phyloP scores from a whole-genome alignment of 768 basidiomycete genomes.

The Galerina sulciceps region DNA sequence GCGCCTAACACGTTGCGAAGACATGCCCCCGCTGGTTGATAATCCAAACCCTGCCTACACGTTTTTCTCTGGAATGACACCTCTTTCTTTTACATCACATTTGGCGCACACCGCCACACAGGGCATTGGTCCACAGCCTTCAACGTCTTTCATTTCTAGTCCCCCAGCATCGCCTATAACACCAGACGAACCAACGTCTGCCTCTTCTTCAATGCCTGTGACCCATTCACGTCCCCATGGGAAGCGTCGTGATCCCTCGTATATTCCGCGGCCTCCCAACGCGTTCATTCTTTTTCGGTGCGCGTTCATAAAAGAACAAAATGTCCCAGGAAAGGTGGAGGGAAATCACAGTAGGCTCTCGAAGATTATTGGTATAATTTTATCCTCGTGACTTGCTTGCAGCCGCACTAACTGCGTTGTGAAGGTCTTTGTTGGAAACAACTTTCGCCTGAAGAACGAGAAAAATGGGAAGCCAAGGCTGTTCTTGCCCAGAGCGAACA shows the following conservation, averaged over 20 bases:
- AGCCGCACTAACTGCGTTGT: slow-evolving; percentile 13
- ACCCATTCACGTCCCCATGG: slow-evolving; percentile 51
- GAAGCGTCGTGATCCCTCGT: slow-evolving; percentile 69
- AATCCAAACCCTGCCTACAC: slow-evolving; percentile 59
- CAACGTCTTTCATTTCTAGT: slow-evolving; percentile 22
- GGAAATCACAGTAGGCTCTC: slow-evolving; percentile 80
- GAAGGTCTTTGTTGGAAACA: slow-evolving; percentile 78
- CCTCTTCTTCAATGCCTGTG: slow-evolving; percentile 28
- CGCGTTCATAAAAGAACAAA: slow-evolving; percentile 74
- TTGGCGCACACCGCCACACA: slow-evolving; percentile 27
- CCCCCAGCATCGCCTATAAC: slow-evolving; percentile 25
- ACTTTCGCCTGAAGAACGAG: slow-evolving; percentile 66
- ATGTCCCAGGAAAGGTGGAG: slow-evolving; percentile 77
- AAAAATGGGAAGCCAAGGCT: slow-evolving; percentile 79
- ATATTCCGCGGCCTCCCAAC: slow-evolving; percentile 85
- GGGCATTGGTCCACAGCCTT: slow-evolving; percentile 24
- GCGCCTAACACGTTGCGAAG: slow-evolving; percentile 39
- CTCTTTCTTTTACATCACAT: slow-evolving; percentile 49
- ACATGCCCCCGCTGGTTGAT: slow-evolving; percentile 59
- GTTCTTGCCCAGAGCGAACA: slow-evolving; percentile 75
- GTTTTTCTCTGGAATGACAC: slow-evolving; percentile 65
- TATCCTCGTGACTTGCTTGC: slow-evolving; percentile 1
- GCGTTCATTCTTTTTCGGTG: slow-evolving; percentile 87
- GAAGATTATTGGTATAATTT: slow-evolving; percentile 73
- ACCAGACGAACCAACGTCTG: slow-evolving; percentile 17